phyloP scores from a whole-genome alignment of 2,329 filamentous ascomycete genomes.

The Pleurostoma richardsiae region DNA sequence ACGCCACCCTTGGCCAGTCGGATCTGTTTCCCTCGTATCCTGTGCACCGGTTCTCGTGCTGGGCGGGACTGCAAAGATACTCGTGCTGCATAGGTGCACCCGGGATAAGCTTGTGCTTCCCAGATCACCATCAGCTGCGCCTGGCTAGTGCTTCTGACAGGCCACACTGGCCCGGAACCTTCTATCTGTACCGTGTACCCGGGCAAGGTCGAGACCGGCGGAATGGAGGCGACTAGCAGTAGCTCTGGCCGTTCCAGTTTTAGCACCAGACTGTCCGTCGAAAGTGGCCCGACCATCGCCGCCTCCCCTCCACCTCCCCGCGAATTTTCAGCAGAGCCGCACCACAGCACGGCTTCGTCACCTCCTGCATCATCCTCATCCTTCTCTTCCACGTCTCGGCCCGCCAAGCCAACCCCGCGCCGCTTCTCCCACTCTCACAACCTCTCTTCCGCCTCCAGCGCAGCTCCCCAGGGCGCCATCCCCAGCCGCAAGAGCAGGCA shows the following conservation, averaged over 20 bases:
- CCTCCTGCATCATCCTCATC: constrained; percentile 14
- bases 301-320: constrained; percentile 1
- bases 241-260: constrained; percentile 10
- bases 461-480: constrained; percentile 22
- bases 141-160: no score
- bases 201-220: no score
- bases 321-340: background rate
- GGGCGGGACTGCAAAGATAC: no score
- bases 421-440: constrained; percentile 28
- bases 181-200: no score
- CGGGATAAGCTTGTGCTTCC: no score
- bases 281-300: constrained; percentile 8
- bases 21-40: no score
- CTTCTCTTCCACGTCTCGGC: background rate
- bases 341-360: background rate
- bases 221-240: background rate
- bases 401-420: constrained; percentile 12
- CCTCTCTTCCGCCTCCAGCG: constrained; percentile 43
- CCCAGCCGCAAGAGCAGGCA: constrained; percentile 50
- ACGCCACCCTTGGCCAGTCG: no score
- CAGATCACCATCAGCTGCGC: no score
- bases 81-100: no score
- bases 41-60: no score
- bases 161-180: no score
- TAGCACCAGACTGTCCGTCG: constrained; percentile 15